These are phyloP conservation scores for Plenodomus tracheiphilus DNA, from an alignment of 2,329 filamentous ascomycete genomes.

Conservation along the genomic window DNA sequence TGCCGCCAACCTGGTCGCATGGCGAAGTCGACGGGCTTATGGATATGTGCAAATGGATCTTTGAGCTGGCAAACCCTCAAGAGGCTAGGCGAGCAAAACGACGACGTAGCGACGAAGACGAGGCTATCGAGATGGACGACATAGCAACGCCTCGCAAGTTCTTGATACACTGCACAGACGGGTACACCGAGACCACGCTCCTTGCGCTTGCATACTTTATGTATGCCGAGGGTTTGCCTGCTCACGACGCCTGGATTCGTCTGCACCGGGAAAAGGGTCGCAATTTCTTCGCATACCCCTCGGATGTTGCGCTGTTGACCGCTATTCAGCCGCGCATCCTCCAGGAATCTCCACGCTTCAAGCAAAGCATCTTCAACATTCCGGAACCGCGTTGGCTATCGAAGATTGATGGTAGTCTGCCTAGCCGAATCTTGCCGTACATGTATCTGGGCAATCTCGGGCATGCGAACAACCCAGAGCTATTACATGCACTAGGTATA, in stretches of 20 bases:
- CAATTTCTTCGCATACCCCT: conserved; percentile 96
- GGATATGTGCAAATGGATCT: conserved; percentile 88
- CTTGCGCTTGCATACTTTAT: conserved; percentile 90
- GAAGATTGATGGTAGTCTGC: conserved; percentile 85
- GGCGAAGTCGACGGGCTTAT: conserved; percentile 81
- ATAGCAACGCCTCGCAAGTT: conserved; percentile 62
- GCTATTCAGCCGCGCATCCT: conserved; percentile 76
- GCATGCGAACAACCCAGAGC: conserved; percentile 90
- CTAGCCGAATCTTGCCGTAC: conserved; percentile 85
- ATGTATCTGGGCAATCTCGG: conserved; percentile 94
- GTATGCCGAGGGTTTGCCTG: conserved; percentile 79
- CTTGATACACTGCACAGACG: conserved; percentile 90
- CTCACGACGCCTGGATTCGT: conserved; percentile 84
- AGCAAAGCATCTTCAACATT: conserved; percentile 56
- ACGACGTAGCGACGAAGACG: conserved; percentile 51
- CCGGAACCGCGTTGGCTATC: conserved; percentile 79
- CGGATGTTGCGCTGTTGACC: conserved; percentile 81
- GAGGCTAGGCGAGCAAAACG: conserved; percentile 47
- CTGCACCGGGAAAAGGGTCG: conserved; percentile 79
- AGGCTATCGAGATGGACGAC: conserved; percentile 60
- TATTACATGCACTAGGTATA: conserved; percentile 80
- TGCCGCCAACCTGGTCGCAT: conserved; percentile 81
- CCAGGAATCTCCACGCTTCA: conserved; percentile 64
- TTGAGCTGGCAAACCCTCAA: conserved; percentile 73
- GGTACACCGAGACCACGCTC: conserved; percentile 92